Evolutionary conservation across 139 green algal species (phyloP), one percentile per base, ranked within the genome.

Genomic region (Chlamydomonas sp.): DNA sequence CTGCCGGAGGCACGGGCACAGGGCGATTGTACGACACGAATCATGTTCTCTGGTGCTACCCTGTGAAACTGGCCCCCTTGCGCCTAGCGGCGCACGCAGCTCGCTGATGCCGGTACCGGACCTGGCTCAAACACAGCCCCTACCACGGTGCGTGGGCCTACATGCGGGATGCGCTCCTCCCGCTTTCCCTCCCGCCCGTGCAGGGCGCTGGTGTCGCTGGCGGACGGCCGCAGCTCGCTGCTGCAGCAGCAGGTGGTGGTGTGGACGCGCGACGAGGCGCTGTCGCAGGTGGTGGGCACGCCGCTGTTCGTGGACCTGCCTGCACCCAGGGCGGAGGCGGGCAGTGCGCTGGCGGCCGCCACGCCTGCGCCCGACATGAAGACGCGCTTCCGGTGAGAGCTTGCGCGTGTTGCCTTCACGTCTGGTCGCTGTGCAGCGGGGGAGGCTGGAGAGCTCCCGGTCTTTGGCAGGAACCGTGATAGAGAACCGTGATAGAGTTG

Each of bases 291-390:
- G 0, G 80, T 95, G 2, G 77, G 49, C 9, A 87, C 84, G 6
- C 81, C 85, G 15, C 66, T 95, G 57, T 94, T 98, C 74, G 80
- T 94, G 31, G 96, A 98, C 81, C 95, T 98, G 57, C 96, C 96
- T 0, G 84, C 91, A 1, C 18, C 49, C 2, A 4, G 20, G 15
- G 59, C 63, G 59, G 57, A 16, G 71, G 18, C 10, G 4, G 18
- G 72, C 57, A 87, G 72, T 5, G 60, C 12, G 20, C 58, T 5
- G 59, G 2, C 0, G 81, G 2, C 12, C 2, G 17, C 16, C 68
- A 88, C 63, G 63, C 0, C 31, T 0, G 31, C 31, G 31, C 31
- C 71, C 18, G 75, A 83, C 66, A n/a, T 88, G 6, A 62, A 77
- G 20, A 83, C 74, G 17, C 75, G 75, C 31, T 7, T 88, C 84